phyloP scores from a whole-genome alignment of 371 early-diverging fungal genomes.

The Circinella umbellata region DNA sequence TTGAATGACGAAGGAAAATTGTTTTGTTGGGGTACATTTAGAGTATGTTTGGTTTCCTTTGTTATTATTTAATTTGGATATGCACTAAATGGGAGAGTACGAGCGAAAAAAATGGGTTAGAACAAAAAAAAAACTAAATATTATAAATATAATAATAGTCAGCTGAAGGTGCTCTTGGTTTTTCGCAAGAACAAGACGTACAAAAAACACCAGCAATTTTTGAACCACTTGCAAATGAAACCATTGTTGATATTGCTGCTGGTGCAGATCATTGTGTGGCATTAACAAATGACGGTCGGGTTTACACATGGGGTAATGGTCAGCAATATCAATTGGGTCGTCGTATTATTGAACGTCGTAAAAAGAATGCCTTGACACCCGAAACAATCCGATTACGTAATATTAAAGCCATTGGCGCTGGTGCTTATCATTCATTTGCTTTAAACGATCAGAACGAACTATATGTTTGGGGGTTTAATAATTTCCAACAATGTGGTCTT shows the following conservation, averaged over 20 bases:
- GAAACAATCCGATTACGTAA: conserved; percentile 59
- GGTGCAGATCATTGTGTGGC: conserved; percentile 95
- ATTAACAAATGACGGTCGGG: conserved; percentile 70
- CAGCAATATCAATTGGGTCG: conserved; percentile 95
- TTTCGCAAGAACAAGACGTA: conserved; percentile 63
- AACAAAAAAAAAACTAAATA: background rate
- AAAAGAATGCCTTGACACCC: conserved; percentile 63
- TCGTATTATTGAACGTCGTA: conserved; percentile 71
- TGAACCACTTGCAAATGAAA: conserved; percentile 34
- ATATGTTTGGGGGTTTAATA: conserved; percentile 95
- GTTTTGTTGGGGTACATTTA: conserved; percentile 96
- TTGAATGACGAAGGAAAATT: conserved; percentile 85
- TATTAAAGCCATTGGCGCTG: conserved; percentile 76
- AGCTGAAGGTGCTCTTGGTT: conserved; percentile 75
- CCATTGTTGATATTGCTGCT: conserved; percentile 80
- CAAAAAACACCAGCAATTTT: conserved; percentile 72
- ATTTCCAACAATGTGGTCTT: conserved; percentile 90
- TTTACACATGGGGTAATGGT: conserved; percentile 96
- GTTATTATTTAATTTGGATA: no score
- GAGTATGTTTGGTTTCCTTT: conserved; percentile 4
- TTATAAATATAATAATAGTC: conserved; percentile 16
- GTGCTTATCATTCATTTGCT: conserved; percentile 89
- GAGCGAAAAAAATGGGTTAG: background rate
- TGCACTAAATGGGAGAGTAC: no score
- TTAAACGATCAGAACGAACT: conserved; percentile 69